Base-by-base conservation (phyloP, 2,329 filamentous ascomycete species). In the Mycosphaerelloides madeirae region DNA sequence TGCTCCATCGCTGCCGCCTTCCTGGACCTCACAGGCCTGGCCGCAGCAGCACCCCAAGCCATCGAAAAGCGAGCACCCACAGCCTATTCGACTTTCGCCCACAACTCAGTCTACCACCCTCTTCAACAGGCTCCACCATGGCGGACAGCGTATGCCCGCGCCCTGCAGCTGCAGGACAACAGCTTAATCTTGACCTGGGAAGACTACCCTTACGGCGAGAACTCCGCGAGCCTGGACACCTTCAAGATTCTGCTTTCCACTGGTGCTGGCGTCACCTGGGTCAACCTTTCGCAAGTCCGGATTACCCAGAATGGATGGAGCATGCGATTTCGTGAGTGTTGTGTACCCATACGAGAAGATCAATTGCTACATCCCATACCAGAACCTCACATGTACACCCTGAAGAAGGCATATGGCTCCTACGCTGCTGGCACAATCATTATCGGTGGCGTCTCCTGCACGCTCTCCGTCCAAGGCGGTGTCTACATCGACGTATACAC, bases 401-500 rank as follows among this genome's bases (percentile, higher is more conserved):
- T 86, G 2, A 75, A 77, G 0, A 66, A 74, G 32, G 61, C 65
- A 4, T 68, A 84, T 35, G 82, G 74, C 12, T 68, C 70, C 1
- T 84, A 73, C 57, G 66, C 72, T 1, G 73, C 73, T 3, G 83
- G 81, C 1, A 85, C 82, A 0, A 66, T 87, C 15, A 68, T 85
- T 3, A 62, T 75, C 6, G 71, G 80, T 0, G 80, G 79, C 2
- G 80, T 73, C 48, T 77, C 76, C 25, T n/a, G n/a, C n/a, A 79
- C 79, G 37, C 76, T 75, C 1, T 70, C 58, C 38, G 46, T 84
- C 59, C 68, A 84, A 25, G 79, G 74, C 37, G 65, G 68, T 41
- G 85, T 81, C 1, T 72, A 81, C 49, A 82, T 86, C 41, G 82
- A 85, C 46, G 65, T 86, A 3, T 86, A 85, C 56, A 81, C 79